Percentiles rank a stretch among this genome's conserved stretches.
Evolutionary conservation across 1,284 basidiomycete genomes (phyloP).

Genomic region (Ustilago shanxiensis): DNA sequence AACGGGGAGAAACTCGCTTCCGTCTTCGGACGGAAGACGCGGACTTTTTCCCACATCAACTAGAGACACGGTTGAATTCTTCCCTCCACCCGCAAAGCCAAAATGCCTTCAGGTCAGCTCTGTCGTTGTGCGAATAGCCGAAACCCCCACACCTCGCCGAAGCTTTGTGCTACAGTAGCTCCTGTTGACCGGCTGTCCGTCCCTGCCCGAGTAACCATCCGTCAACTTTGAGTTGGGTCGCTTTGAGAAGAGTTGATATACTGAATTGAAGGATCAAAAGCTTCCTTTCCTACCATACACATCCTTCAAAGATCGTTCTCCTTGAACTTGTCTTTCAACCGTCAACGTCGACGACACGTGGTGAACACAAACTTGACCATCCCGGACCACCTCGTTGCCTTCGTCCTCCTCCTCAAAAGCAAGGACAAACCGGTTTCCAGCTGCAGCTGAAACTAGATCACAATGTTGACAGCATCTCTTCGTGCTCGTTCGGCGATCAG

Average conservation of each 20-base stretch:
- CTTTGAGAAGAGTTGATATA: slow-evolving; percentile 4
- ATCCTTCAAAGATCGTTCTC: background rate
- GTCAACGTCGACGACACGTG: background rate
- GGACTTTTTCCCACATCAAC: slow-evolving; percentile 7
- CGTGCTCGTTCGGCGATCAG: slow-evolving; percentile 14
- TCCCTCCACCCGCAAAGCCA: background rate
- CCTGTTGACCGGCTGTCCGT: slow-evolving; percentile 5
- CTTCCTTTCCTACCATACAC: background rate
- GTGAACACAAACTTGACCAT: background rate
- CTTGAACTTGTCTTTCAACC: background rate
- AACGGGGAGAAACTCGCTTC: slow-evolving; percentile 6
- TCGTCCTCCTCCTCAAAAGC: background rate
- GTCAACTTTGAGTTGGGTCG: background rate
- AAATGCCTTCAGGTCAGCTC: background rate
- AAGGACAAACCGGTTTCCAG: background rate
- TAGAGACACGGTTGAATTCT: background rate
- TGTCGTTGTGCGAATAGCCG: slow-evolving; percentile 8
- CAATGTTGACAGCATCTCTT: slow-evolving; percentile 37
- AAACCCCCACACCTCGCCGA: slow-evolving; percentile 5
- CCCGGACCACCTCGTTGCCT: background rate
- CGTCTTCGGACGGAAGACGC: slow-evolving; percentile 38
- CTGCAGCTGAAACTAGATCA: background rate
- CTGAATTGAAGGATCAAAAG: background rate
- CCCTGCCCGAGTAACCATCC: slow-evolving; percentile 1
- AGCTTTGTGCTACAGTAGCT: too few relatives aligned